phyloP scores from a whole-genome alignment of 306 rosid species.

The Trichosanthes cucumerina region DNA sequence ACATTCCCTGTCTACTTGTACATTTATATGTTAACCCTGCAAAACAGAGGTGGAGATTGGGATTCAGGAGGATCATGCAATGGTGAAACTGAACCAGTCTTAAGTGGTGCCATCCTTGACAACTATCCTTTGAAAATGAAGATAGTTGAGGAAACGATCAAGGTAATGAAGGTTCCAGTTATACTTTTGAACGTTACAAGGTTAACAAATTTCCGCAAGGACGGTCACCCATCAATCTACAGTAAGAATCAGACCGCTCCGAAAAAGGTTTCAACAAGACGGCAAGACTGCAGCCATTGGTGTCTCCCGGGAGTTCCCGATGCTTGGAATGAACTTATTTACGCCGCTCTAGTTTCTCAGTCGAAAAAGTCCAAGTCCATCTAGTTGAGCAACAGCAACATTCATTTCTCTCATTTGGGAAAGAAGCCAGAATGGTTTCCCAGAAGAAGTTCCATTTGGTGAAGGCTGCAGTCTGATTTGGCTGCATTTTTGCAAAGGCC shows the following conservation, averaged over 20 bases:
- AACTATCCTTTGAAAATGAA: conserved; percentile 88
- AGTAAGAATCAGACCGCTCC: conserved; percentile 28
- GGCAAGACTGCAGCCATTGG: conserved; percentile 94
- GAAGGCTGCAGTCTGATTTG: not conserved
- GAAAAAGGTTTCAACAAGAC: conserved; percentile 44
- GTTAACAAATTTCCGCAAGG: conserved; percentile 87
- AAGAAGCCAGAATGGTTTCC: not conserved
- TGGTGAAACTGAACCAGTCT: conserved; percentile 74
- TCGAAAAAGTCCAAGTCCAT: conserved; percentile 20
- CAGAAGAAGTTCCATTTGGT: not conserved
- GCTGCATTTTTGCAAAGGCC: not conserved
- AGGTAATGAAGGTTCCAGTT: conserved; percentile 60
- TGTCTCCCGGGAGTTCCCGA: conserved; percentile 98
- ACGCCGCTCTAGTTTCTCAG: conserved; percentile 46
- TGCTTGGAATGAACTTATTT: conserved; percentile 84
- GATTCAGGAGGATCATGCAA: conserved; percentile 94
- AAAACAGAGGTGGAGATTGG: conserved; percentile 91
- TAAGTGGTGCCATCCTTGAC: conserved; percentile 53
- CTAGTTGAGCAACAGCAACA: not conserved
- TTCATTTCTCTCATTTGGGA: not conserved
- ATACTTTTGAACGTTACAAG: conserved; percentile 70
- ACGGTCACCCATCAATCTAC: conserved; percentile 79
- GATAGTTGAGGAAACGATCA: conserved; percentile 67
- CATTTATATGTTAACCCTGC: conserved; percentile 10
- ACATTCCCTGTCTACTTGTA: not conserved